These are phyloP conservation scores for Hypoxylon perforatum DNA, from an alignment of 495 filamentous ascomycete genomes.

Conservation along the genomic window DNA sequence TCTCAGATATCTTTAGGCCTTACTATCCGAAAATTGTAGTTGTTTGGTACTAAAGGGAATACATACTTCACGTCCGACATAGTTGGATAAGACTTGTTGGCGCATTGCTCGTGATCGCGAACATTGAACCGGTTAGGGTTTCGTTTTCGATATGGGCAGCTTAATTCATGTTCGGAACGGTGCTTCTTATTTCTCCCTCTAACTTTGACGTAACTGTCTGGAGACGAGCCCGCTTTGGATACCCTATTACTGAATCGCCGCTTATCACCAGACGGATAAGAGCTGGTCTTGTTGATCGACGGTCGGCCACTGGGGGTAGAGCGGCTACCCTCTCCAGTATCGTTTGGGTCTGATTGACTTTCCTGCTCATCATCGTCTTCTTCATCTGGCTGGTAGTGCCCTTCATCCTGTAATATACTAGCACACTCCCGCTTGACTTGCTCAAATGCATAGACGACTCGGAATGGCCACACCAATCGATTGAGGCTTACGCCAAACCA, in stretches of 20 bases:
- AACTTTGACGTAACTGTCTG: conserved; percentile 1
- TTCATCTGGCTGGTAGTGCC: conserved; percentile 8
- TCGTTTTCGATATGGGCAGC: conserved; percentile 53
- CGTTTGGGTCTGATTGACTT: conserved; percentile 9
- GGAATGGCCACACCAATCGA: conserved; percentile 10
- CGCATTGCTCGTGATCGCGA: conserved; percentile 46
- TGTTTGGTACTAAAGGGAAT: not conserved
- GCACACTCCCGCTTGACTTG: conserved; percentile 13
- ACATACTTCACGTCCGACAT: conserved; percentile 50
- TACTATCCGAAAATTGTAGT: not conserved
- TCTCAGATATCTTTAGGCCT: not conserved
- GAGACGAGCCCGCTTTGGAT: not conserved
- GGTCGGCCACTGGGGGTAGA: not conserved
- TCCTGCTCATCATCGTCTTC: not conserved
- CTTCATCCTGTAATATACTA: conserved; percentile 16
- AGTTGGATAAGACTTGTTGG: conserved; percentile 37
- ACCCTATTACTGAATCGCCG: not conserved
- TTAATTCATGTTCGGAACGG: conserved; percentile 19
- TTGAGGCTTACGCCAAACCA: conserved; percentile 26
- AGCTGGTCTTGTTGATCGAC: not conserved
- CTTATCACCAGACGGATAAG: not conserved
- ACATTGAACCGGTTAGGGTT: conserved; percentile 53
- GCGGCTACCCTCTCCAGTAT: conserved; percentile 8
- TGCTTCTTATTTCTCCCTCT: conserved; percentile 9
- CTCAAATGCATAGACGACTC: conserved; percentile 17